Evolutionary conservation across 1,284 basidiomycete genomes (phyloP).

Genomic region (Apiotrichum montevideense): DNA sequence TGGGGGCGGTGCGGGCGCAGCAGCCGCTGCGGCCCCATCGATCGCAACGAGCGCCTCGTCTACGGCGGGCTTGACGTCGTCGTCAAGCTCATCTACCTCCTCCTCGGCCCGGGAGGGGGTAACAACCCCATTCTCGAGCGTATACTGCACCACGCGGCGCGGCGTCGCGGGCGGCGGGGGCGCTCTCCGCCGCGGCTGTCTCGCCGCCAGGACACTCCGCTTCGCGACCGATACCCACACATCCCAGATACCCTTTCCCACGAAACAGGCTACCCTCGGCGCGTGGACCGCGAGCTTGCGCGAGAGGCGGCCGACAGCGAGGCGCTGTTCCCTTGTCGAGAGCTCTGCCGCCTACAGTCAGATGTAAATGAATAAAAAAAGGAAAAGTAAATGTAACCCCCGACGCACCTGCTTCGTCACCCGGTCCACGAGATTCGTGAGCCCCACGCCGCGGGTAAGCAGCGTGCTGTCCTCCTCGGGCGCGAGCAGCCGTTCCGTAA

Average conservation of each 20-base stretch:
- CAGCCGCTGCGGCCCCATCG: too few relatives aligned
- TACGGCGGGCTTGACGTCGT: too few relatives aligned
- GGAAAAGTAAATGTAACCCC: too few relatives aligned
- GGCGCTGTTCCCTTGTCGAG: conserved; percentile 53
- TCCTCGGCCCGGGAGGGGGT: too few relatives aligned
- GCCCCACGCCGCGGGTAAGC: conserved; percentile 41
- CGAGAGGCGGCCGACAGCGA: conserved; percentile 53
- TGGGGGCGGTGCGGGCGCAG: too few relatives aligned
- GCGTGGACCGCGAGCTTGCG: conserved; percentile 54
- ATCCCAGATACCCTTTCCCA: conserved; percentile 65
- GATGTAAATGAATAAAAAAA: too few relatives aligned
- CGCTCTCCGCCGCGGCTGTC: background rate
- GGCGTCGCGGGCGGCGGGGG: too few relatives aligned
- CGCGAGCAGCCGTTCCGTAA: conserved; percentile 50
- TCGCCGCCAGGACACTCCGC: background rate
- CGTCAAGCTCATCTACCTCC: too few relatives aligned
- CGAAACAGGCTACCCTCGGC: conserved; percentile 62
- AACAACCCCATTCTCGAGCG: background rate
- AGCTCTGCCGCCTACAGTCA: conserved; percentile 50
- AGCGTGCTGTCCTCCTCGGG: conserved; percentile 36
- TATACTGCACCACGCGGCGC: background rate
- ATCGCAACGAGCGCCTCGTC: too few relatives aligned
- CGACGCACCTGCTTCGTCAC: conserved; percentile 56
- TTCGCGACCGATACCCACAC: conserved; percentile 48
- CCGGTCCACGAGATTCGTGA: conserved; percentile 60